These are phyloP conservation scores for Meyerozyma elateridarum DNA, from an alignment of 1,139 yeast genomes.

Conservation along the genomic window DNA sequence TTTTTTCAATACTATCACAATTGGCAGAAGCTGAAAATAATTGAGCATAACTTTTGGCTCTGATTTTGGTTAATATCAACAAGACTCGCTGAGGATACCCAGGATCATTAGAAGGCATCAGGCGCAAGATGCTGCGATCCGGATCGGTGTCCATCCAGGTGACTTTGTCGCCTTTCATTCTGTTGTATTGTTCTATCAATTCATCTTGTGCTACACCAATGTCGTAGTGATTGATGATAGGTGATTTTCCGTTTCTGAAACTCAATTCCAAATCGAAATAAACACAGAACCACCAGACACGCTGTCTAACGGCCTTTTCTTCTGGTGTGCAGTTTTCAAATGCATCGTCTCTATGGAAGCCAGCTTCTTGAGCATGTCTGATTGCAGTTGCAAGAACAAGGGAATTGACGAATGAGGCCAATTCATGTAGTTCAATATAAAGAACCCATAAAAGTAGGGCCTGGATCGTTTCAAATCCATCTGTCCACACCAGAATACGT, in stretches of 20 bases:
- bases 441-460: conserved; percentile 43
- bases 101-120: neutral
- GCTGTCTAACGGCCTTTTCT: conserved; percentile 37
- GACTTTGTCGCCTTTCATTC: neutral
- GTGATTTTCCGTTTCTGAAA: conserved; percentile 57
- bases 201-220: too few species aligned
- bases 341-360: conserved; percentile 59
- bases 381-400: conserved; percentile 48
- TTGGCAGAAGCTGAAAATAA: conserved; percentile 12
- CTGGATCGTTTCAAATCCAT: conserved; percentile 47
- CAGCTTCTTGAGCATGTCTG: conserved; percentile 59
- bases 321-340: conserved; percentile 30
- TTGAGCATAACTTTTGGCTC: conserved; percentile 10
- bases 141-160: neutral
- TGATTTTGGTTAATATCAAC: conserved; percentile 6
- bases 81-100: neutral
- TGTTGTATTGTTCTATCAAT: neutral
- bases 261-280: conserved; percentile 51
- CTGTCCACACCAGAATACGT: conserved; percentile 42
- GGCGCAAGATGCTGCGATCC: neutral
- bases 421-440: conserved; percentile 40
- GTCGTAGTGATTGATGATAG: conserved; percentile 19
- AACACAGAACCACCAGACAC: conserved; percentile 56
- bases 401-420: conserved; percentile 40
- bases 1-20: conserved; percentile 7